Conservation (phyloP, 805 yeast species). For the Metschnikowia santaceciliae region DNA sequence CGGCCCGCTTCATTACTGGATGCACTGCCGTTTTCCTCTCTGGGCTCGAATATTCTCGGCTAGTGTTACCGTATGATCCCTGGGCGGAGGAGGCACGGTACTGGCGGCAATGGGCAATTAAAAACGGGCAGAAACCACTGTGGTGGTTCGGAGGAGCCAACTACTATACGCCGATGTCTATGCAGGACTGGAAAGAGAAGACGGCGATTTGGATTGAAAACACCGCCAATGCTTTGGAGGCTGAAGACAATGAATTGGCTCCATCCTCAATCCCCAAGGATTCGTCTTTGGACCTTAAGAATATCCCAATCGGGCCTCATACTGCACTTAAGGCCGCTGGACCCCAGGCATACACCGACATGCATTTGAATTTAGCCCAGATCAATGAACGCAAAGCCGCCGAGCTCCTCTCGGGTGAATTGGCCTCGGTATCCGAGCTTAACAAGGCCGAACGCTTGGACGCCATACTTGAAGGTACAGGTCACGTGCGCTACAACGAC, state of each 20-base stretch:
- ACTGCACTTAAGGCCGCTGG: slow-evolving; percentile 14
- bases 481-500: slow-evolving; percentile 22
- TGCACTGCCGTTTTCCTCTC: slow-evolving; percentile 48
- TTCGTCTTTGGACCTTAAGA: slow-evolving; percentile 4
- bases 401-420: slow-evolving; percentile 23
- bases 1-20: slow-evolving; percentile 10
- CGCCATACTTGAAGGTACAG: slow-evolving; percentile 30
- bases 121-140: slow-evolving; percentile 45
- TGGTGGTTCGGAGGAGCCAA: slow-evolving; percentile 68
- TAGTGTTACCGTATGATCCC: slow-evolving; percentile 52
- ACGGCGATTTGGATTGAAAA: slow-evolving; percentile 17
- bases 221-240: slow-evolving; percentile 13
- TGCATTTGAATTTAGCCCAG: slow-evolving; percentile 25
- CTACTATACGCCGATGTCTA: slow-evolving; percentile 49
- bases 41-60: slow-evolving; percentile 52
- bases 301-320: slow-evolving; percentile 15
- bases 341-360: slow-evolving; percentile 20
- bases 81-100: slow-evolving; percentile 65
- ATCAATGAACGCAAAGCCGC: slow-evolving; percentile 21
- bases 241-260: background rate
- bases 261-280: background rate
- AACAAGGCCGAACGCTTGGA: slow-evolving; percentile 37
- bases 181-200: slow-evolving; percentile 32
- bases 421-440: slow-evolving; percentile 31
- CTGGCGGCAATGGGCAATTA: slow-evolving; percentile 49